Conservation (phyloP, 768 basidiomycete genomes). For the Mycena galopus region DNA sequence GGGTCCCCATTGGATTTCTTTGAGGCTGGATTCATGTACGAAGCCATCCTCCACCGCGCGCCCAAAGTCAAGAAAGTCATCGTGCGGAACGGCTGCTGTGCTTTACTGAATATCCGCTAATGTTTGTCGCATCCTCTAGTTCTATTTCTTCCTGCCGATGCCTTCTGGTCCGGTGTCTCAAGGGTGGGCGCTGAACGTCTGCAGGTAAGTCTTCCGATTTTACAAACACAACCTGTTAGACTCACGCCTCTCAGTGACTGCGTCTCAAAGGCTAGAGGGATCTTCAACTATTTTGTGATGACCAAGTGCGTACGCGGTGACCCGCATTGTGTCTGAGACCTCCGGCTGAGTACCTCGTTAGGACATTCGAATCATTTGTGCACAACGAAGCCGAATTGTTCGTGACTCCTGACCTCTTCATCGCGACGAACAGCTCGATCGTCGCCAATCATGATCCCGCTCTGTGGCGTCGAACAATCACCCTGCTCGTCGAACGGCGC, state of each 20-base stretch:
- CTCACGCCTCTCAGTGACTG: conserved; percentile 13
- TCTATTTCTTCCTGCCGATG: conserved; percentile 13
- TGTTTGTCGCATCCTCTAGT: not conserved
- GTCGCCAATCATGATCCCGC: not conserved
- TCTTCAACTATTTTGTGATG: conserved; percentile 1
- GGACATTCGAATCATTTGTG: conserved; percentile 21
- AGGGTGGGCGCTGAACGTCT: not conserved
- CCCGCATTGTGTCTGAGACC: not conserved
- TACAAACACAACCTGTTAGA: not conserved
- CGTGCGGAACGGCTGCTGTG: not conserved
- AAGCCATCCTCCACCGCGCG: conserved; percentile 22
- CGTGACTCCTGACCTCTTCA: conserved; percentile 21
- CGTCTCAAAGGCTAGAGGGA: not conserved
- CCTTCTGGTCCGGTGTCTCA: not conserved
- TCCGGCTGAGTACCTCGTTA: not conserved
- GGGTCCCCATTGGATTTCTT: not conserved
- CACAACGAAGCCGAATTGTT: conserved; percentile 26
- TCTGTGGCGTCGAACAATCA: conserved; percentile 16
- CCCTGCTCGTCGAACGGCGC: conserved; percentile 13
- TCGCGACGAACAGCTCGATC: not conserved
- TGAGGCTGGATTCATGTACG: not conserved
- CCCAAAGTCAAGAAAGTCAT: conserved; percentile 9
- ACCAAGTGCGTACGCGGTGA: not conserved
- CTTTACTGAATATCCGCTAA: not conserved
- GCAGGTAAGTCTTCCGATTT: conserved; percentile 11